phyloP scores from a whole-genome alignment of 129 eudicot species.

The Chrysanthemum seticuspe region DNA sequence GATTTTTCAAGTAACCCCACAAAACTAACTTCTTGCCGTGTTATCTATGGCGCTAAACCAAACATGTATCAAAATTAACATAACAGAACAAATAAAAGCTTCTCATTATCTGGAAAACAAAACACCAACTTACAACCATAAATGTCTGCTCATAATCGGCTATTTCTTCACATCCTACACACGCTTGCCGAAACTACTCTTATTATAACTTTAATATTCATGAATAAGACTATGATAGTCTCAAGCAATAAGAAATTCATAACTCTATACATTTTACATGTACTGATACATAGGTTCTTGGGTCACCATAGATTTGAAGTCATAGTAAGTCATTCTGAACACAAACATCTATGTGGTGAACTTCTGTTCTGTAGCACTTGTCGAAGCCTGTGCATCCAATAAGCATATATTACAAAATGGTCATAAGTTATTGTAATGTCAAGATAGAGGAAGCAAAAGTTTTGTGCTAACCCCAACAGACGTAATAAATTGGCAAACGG shows the following conservation, averaged over 20 bases:
- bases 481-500: conserved; percentile 76
- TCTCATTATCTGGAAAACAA: conserved; percentile 19
- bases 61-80: conserved; percentile 23
- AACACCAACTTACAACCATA: conserved; percentile 40
- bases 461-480: conserved; percentile 61
- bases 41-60: conserved; percentile 13
- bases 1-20: conserved; percentile 9
- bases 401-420: conserved; percentile 11
- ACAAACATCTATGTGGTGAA: conserved; percentile 46
- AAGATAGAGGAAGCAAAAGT: not conserved
- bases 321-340: conserved; percentile 7
- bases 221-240: conserved; percentile 23
- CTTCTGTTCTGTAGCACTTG: conserved; percentile 66
- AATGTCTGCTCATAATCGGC: conserved; percentile 27
- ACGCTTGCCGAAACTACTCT: conserved; percentile 31
- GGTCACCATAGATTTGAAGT: conserved; percentile 25
- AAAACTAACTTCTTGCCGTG: conserved; percentile 21
- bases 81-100: conserved; percentile 12
- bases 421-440: conserved; percentile 3
- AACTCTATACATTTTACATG: conserved; percentile 56
- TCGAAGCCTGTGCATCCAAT: conserved; percentile 54
- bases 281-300: conserved; percentile 17
- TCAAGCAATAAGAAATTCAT: conserved; percentile 26
- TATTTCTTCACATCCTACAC: conserved; percentile 25
- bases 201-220: conserved; percentile 32